Conservation (phyloP, 179 eudicot genomes). For the Nepenthes alata region DNA sequence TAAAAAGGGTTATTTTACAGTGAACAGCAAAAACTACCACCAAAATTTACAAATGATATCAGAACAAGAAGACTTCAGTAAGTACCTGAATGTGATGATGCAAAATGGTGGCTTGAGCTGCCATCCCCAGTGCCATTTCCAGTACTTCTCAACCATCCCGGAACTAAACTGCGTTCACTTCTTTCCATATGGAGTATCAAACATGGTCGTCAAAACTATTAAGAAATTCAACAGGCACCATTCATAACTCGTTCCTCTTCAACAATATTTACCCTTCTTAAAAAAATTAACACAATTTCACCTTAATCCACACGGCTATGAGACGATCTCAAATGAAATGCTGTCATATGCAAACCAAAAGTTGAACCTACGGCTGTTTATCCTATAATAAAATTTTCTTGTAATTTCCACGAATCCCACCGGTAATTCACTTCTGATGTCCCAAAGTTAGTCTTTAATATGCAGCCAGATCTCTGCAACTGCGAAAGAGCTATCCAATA, state of each 20-base stretch:
- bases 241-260: conserved; percentile 1
- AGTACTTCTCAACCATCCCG: conserved; percentile 81
- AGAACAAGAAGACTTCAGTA: not conserved
- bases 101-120: conserved; percentile 44
- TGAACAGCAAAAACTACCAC: not conserved
- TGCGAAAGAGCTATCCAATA: not conserved
- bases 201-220: conserved; percentile 27
- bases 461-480: not conserved
- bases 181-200: conserved; percentile 54
- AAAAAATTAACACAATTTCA: not conserved
- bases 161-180: conserved; percentile 84
- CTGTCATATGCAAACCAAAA: not conserved
- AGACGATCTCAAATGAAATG: not conserved
- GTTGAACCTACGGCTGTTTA: not conserved
- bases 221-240: conserved; percentile 1
- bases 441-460: not conserved
- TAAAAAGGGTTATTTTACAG: not conserved
- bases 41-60: not conserved
- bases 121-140: conserved; percentile 46
- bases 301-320: not conserved
- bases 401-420: not conserved
- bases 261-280: not conserved
- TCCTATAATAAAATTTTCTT: not conserved
- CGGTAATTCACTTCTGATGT: not conserved
- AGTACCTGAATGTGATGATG: conserved; percentile 52